Percentiles rank a stretch among this genome's conserved stretches.
phyloP scores from a whole-genome alignment of 2,329 filamentous ascomycete genomes.

The Penicillium sumatraense region DNA sequence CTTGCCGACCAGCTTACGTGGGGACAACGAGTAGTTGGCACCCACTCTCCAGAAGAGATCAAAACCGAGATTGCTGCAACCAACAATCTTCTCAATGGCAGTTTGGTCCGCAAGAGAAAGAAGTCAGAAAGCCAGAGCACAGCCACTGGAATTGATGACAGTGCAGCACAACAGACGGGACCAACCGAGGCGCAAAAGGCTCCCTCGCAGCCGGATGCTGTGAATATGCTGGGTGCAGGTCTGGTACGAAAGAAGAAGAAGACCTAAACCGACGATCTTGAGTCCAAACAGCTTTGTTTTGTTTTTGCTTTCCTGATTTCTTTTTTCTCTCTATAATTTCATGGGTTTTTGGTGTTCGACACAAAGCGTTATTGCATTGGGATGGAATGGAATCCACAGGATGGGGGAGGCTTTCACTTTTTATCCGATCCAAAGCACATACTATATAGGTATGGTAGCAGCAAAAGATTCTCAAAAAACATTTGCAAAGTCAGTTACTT shows the following conservation, averaged over 20 bases:
- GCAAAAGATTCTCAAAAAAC: too few species aligned
- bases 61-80: conserved; percentile 13
- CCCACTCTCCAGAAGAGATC: conserved; percentile 20
- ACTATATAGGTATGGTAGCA: too few species aligned
- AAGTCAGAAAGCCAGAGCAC: conserved; percentile 26
- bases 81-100: conserved; percentile 34
- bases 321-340: neutral
- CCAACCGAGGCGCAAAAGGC: conserved; percentile 1
- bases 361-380: neutral
- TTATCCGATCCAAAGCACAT: neutral
- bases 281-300: too few species aligned
- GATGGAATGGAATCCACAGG: neutral
- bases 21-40: conserved; percentile 42
- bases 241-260: conserved; percentile 49
- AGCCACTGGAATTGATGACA: conserved; percentile 13
- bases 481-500: too few species aligned
- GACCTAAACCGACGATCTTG: too few species aligned
- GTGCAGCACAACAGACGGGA: conserved; percentile 5
- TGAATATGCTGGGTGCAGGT: conserved; percentile 45
- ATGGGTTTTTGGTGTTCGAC: neutral
- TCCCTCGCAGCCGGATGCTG: conserved; percentile 20
- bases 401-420: neutral
- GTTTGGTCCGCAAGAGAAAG: conserved; percentile 46
- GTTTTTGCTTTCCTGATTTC: neutral
- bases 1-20: conserved; percentile 42